Evolutionary conservation across 305 asterid genomes (phyloP), one percentile per base, ranked within the genome.

Genomic region (Fraxinus xanthoxyloides): DNA sequence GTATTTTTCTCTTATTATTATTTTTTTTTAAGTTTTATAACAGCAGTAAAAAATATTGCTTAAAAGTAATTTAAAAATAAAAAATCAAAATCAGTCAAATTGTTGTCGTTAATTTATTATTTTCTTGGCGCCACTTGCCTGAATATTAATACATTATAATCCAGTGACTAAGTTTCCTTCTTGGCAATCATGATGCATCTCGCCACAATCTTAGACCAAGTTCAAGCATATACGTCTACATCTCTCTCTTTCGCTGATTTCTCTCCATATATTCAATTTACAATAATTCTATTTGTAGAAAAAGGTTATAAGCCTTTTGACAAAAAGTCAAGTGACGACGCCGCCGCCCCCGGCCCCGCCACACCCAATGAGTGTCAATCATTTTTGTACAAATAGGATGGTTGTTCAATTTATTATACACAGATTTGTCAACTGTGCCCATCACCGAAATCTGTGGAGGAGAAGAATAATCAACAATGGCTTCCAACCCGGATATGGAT

Each of bases 401-500:
- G n/a, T n/a, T n/a, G n/a, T 24, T 63, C 72, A 24, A 63, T 24
- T 65, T 3, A 67, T 67, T 12, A 24, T 4, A 67, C 19, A 75
- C 19, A 0, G 13, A 3, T 30, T 2, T 0, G 26, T 72, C 74
- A 38, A 78, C 43, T 51, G 72, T 34, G 7, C 38, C 28, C 3
- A 7, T 28, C 36, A 46, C 78, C 17, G 36, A 30, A 83, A 43
- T 4, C 69, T 26, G 38, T 30, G 19, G 36, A 78, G 1, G 61
- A 7, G 30, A 38, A 26, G 12, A 72, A 9, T 5, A 82, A 48
- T 13, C 86, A 82, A 2, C 87, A 72, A 92, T 92, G 97, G 95
- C 92, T 3, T 79, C 89, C 79, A 94, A 92, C 91, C 96, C 90
- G 75, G 98, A 93, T 86, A 75, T 28, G 17, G 95, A 89, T 36